Conservation (phyloP, 129 eudicot species). For the Rutidosis leptorrhynchoides region DNA sequence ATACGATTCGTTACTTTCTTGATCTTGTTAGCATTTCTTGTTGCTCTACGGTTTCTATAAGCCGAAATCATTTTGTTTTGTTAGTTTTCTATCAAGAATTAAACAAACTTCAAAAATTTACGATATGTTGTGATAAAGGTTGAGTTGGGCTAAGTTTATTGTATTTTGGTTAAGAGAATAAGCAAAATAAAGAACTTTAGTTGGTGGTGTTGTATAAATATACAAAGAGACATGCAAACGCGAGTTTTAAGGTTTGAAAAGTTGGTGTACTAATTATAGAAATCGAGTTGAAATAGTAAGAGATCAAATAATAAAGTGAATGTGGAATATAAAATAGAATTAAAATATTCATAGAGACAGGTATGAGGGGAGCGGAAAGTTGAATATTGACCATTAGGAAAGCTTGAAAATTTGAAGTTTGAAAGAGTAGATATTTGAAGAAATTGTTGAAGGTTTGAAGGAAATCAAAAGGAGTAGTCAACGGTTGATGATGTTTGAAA, state of each 20-base stretch:
- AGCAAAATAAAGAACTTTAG: conserved; percentile 1
- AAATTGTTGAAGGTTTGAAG: conserved; percentile 15
- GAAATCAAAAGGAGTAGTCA: conserved; percentile 19
- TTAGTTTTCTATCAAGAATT: neutral
- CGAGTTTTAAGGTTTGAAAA: conserved; percentile 37
- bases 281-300: conserved; percentile 1
- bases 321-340: neutral
- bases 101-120: neutral
- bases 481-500: conserved; percentile 23
- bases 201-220: neutral
- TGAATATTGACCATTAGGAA: conserved; percentile 35
- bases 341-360: conserved; percentile 5
- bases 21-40: conserved; percentile 31
- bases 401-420: conserved; percentile 4
- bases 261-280: conserved; percentile 17
- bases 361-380: conserved; percentile 18
- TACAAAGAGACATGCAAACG: conserved; percentile 29
- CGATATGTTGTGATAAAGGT: neutral
- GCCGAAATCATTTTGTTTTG: conserved; percentile 39
- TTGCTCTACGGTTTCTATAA: conserved; percentile 41
- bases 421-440: conserved; percentile 19
- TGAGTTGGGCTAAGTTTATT: conserved; percentile 22
- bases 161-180: conserved; percentile 10
- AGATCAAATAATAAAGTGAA: conserved; percentile 1
- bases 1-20: conserved; percentile 30